Percentiles rank a stretch among this genome's conserved stretches.
These are phyloP conservation scores for Botryosphaeria dothidea DNA, from an alignment of 2,329 filamentous ascomycete genomes.

Conservation along the genomic window DNA sequence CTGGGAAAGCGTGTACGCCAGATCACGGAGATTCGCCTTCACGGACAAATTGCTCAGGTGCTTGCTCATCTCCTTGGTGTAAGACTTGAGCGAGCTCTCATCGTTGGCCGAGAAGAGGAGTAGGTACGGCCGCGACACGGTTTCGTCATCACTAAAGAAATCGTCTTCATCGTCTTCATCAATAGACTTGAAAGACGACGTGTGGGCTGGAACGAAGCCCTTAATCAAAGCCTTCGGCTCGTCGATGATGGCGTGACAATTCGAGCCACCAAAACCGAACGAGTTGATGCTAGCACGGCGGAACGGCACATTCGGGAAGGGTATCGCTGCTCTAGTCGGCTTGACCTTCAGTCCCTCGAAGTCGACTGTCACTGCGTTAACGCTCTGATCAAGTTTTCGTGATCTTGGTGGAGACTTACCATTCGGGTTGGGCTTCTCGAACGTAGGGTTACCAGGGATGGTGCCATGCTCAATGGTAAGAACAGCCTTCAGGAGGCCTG, in stretches of 20 bases:
- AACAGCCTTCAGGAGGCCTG: constrained; percentile 31
- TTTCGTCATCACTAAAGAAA: constrained; percentile 16
- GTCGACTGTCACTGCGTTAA: neutral
- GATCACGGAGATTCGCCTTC: constrained; percentile 1
- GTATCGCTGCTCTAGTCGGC: neutral
- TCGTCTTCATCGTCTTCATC: constrained; percentile 6
- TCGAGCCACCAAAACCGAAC: constrained; percentile 30
- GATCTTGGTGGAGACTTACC: neutral
- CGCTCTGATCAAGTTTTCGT: too few relatives aligned
- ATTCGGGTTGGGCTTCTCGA: constrained; percentile 5
- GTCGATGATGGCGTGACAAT: constrained; percentile 30
- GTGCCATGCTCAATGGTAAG: constrained; percentile 28
- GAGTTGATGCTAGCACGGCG: constrained; percentile 27
- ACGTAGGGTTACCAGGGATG: constrained; percentile 26
- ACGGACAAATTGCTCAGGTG: constrained; percentile 21
- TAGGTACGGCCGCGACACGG: neutral
- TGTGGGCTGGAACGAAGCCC: neutral
- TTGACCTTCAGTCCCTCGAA: constrained; percentile 1
- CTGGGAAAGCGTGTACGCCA: constrained; percentile 13
- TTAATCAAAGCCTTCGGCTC: neutral
- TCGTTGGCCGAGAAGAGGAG: constrained; percentile 21
- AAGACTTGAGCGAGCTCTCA: constrained; percentile 14
- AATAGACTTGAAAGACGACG: constrained; percentile 6
- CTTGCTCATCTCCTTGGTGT: constrained; percentile 1
- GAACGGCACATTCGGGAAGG: constrained; percentile 22